A percentile compares a stretch with the other conserved stretches of the same genome.
phyloP scores from a whole-genome alignment of 164 flowering plant species.

The Nymphaea colorata region DNA sequence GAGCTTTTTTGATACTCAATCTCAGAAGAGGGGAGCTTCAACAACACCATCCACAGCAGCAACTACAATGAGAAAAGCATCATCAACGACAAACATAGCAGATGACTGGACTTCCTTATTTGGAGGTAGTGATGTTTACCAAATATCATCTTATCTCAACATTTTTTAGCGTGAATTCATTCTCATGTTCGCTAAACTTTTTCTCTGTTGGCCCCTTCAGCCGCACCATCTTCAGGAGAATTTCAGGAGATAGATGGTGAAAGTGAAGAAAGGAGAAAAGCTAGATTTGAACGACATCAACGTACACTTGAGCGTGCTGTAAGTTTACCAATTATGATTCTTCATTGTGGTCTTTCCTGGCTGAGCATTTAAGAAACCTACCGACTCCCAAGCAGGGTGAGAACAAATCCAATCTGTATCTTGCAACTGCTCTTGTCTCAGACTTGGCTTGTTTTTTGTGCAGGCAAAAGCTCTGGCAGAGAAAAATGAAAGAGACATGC shows the following conservation, averaged over 20 bases:
- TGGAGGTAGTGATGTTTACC: constrained; percentile 47
- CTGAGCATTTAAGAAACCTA: neutral
- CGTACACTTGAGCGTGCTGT: constrained; percentile 63
- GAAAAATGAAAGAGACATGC: constrained; percentile 73
- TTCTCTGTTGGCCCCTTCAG: constrained; percentile 8
- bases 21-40: constrained; percentile 44
- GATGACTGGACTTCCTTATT: constrained; percentile 82
- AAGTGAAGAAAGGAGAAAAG: constrained; percentile 65
- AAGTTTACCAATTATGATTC: constrained; percentile 4
- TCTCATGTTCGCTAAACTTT: neutral
- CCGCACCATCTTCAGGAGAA: constrained; percentile 32
- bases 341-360: neutral
- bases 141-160: neutral
- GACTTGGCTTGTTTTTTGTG: constrained; percentile 2
- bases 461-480: constrained; percentile 84
- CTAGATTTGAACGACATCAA: constrained; percentile 47
- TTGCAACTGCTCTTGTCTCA: neutral
- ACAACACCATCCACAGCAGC: constrained; percentile 43
- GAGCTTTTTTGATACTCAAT: constrained; percentile 46
- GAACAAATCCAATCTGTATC: neutral
- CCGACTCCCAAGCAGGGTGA: neutral
- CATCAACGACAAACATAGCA: constrained; percentile 67
- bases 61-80: constrained; percentile 58
- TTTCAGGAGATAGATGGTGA: constrained; percentile 77
- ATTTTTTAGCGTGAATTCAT: neutral